Evolutionary conservation across 495 filamentous ascomycete species (phyloP).

Genomic region (Penicillium desertorum): DNA sequence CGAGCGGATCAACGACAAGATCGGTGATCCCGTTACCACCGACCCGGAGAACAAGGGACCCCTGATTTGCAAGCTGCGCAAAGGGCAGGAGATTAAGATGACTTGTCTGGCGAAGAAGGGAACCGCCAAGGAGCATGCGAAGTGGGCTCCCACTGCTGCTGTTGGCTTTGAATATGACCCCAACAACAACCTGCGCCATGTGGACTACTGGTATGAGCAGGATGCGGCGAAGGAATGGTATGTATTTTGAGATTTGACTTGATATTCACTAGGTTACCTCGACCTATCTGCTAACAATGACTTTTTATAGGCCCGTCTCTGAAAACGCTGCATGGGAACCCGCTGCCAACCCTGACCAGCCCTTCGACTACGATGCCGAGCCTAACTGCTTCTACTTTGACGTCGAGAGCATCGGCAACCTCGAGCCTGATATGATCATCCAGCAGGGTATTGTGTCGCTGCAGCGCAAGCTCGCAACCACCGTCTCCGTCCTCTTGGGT

Average conservation of each 20-base stretch:
- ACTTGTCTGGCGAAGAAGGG: slow-evolving; percentile 96
- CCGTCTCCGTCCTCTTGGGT: slow-evolving; percentile 71
- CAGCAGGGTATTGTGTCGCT: slow-evolving; percentile 85
- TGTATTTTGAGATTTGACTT: slow-evolving; percentile 31
- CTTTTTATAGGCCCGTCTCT: slow-evolving; percentile 68
- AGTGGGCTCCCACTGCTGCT: slow-evolving; percentile 89
- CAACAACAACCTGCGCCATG: slow-evolving; percentile 85
- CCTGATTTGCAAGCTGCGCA: slow-evolving; percentile 83
- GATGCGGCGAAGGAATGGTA: slow-evolving; percentile 87
- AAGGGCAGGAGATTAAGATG: slow-evolving; percentile 83
- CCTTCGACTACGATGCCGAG: slow-evolving; percentile 87
- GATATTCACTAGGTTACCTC: background rate
- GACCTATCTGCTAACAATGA: background rate
- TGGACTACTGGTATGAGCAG: slow-evolving; percentile 91
- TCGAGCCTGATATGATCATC: slow-evolving; percentile 84
- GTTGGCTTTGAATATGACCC: slow-evolving; percentile 98
- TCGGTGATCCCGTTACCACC: slow-evolving; percentile 82
- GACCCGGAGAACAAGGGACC: slow-evolving; percentile 77
- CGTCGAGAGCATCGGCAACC: slow-evolving; percentile 82
- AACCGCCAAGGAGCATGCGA: slow-evolving; percentile 97
- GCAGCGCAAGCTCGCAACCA: slow-evolving; percentile 81
- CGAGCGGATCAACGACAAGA: slow-evolving; percentile 62
- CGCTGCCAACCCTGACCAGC: slow-evolving; percentile 73
- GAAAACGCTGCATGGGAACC: slow-evolving; percentile 82
- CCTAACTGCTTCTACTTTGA: slow-evolving; percentile 87